phyloP scores from a whole-genome alignment of 768 basidiomycete species.

The Hygrophorus pudorinus region DNA sequence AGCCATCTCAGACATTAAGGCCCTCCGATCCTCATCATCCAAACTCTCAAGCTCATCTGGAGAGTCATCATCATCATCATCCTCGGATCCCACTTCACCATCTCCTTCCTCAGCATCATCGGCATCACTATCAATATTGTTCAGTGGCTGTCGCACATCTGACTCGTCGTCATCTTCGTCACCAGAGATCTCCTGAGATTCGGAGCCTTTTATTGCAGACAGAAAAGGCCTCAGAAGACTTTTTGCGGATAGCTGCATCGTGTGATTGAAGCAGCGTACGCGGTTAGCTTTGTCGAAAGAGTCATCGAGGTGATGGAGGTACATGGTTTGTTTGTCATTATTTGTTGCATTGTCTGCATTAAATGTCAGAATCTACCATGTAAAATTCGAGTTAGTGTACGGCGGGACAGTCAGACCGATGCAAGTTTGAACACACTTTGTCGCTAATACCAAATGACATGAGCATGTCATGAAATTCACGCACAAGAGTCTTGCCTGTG shows the following conservation, averaged over 20 bases:
- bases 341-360: no score
- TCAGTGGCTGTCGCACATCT: no score
- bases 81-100: background rate
- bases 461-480: constrained; percentile 1
- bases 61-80: constrained; percentile 3
- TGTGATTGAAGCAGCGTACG: constrained; percentile 8
- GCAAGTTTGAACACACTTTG: background rate
- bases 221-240: constrained; percentile 6
- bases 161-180: no score
- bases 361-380: background rate
- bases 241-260: constrained; percentile 6
- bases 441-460: background rate
- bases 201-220: background rate
- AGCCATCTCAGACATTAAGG: background rate
- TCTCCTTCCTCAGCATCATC: background rate
- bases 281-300: background rate
- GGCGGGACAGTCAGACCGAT: no score
- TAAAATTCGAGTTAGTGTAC: no score
- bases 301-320: background rate
- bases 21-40: background rate
- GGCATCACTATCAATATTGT: no score
- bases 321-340: background rate
- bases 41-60: background rate
- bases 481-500: background rate
- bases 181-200: no score